Conservation (phyloP, 2,329 filamentous ascomycete species). For the Beauveria sp. region DNA sequence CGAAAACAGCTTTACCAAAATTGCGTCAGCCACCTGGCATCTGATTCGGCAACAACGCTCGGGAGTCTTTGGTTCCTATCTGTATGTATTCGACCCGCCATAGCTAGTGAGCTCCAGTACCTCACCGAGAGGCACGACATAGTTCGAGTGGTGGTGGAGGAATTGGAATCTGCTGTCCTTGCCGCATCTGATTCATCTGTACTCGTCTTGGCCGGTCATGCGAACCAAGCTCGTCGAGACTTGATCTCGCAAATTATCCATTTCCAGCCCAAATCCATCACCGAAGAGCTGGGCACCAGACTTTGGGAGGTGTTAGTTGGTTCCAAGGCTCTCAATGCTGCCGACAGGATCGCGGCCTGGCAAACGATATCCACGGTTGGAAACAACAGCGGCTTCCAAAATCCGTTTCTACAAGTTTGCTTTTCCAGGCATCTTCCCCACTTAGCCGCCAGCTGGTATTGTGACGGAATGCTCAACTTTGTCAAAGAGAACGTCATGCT, state of each 20-base stretch:
- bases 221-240: conserved; percentile 48
- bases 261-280: conserved; percentile 54
- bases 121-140: conserved; percentile 56
- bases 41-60: conserved; percentile 55
- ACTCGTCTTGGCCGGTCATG: conserved; percentile 35
- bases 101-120: conserved; percentile 44
- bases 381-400: conserved; percentile 36
- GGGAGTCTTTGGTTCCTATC: conserved; percentile 65
- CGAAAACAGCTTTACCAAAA: conserved; percentile 55
- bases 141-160: conserved; percentile 53
- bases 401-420: conserved; percentile 49
- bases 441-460: conserved; percentile 52
- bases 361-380: conserved; percentile 48
- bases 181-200: not conserved
- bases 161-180: conserved; percentile 49
- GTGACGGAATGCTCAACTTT: conserved; percentile 55
- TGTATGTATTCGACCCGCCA: conserved; percentile 38
- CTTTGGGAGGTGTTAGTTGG: conserved; percentile 73
- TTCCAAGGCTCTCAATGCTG: conserved; percentile 46
- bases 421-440: conserved; percentile 49
- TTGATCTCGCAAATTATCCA: conserved; percentile 52
- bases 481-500: conserved; percentile 44
- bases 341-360: conserved; percentile 64
- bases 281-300: conserved; percentile 49
- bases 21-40: conserved; percentile 62